A percentile compares a stretch with the other conserved stretches of the same genome.
These are phyloP conservation scores for Lasiosphaeriaceae sp. DNA, from an alignment of 495 filamentous ascomycete species.

Conservation along the genomic window DNA sequence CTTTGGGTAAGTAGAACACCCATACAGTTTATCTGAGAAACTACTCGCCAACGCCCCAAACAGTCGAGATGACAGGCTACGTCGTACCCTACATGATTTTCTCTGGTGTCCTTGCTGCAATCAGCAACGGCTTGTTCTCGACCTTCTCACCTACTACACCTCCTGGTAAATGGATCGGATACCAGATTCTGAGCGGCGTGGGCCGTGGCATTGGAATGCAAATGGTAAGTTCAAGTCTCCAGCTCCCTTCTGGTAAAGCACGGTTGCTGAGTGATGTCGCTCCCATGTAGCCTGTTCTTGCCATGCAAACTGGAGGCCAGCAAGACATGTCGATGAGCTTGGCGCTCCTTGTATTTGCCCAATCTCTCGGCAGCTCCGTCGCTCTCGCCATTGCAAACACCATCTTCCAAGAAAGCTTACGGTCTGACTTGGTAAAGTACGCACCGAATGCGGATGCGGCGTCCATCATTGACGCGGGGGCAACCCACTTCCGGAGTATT, in stretches of 20 bases:
- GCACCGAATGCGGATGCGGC: constrained; percentile 17
- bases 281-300: constrained; percentile 45
- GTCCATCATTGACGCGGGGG: constrained; percentile 35
- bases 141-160: constrained; percentile 49
- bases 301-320: constrained; percentile 42
- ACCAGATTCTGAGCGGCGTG: constrained; percentile 61
- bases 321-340: constrained; percentile 58
- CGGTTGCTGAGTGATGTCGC: background rate
- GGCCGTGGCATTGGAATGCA: constrained; percentile 64
- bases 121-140: constrained; percentile 57
- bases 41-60: constrained; percentile 25
- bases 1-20: constrained; percentile 23
- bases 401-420: constrained; percentile 54
- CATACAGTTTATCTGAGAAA: background rate
- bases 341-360: constrained; percentile 51
- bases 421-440: constrained; percentile 35
- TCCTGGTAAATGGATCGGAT: constrained; percentile 53
- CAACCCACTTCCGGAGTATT: constrained; percentile 39
- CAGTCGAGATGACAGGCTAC: constrained; percentile 46
- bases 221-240: constrained; percentile 13
- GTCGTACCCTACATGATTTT: constrained; percentile 57
- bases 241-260: background rate
- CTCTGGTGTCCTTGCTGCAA: constrained; percentile 46
- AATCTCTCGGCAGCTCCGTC: constrained; percentile 58
- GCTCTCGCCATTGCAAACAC: constrained; percentile 56